These are phyloP conservation scores for Phaeosphaeria sp. DNA, from an alignment of 2,329 filamentous ascomycete species.

Conservation along the genomic window DNA sequence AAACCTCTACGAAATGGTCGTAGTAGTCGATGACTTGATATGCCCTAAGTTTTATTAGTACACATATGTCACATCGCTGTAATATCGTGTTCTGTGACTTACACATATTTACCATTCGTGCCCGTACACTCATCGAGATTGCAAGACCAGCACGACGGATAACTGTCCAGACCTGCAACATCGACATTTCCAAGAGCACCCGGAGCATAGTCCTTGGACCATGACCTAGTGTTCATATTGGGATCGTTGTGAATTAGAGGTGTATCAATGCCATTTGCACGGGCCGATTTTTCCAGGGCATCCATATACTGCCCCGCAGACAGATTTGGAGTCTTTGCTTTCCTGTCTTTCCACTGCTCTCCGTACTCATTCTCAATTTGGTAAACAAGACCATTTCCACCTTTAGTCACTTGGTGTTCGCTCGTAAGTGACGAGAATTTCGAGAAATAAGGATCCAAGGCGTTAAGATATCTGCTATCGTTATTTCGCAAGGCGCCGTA, in stretches of 20 bases:
- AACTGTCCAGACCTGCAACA: slow-evolving; percentile 60
- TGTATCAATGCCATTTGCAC: slow-evolving; percentile 64
- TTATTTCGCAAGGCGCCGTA: slow-evolving; percentile 62
- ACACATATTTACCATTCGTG: slow-evolving; percentile 59
- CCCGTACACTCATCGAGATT: slow-evolving; percentile 66
- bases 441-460: slow-evolving; percentile 62
- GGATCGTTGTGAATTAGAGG: slow-evolving; percentile 66
- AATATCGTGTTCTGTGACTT: slow-evolving; percentile 1
- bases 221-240: slow-evolving; percentile 64
- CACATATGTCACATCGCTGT: not conserved
- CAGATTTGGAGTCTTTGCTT: slow-evolving; percentile 55
- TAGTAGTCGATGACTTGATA: slow-evolving; percentile 60
- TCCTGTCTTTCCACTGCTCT: slow-evolving; percentile 47
- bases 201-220: slow-evolving; percentile 65
- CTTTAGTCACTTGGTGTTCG: slow-evolving; percentile 63
- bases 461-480: slow-evolving; percentile 59
- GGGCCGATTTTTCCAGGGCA: slow-evolving; percentile 59
- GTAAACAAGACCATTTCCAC: slow-evolving; percentile 62
- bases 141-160: slow-evolving; percentile 67
- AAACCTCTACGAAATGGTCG: slow-evolving; percentile 53
- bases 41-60: slow-evolving; percentile 46
- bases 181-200: slow-evolving; percentile 63
- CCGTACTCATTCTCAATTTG: slow-evolving; percentile 65
- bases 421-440: slow-evolving; percentile 59
- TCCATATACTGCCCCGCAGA: slow-evolving; percentile 64